Evolutionary conservation across 2,329 filamentous ascomycete species (phyloP).

Genomic region (Pseudogymnoascus sp.): DNA sequence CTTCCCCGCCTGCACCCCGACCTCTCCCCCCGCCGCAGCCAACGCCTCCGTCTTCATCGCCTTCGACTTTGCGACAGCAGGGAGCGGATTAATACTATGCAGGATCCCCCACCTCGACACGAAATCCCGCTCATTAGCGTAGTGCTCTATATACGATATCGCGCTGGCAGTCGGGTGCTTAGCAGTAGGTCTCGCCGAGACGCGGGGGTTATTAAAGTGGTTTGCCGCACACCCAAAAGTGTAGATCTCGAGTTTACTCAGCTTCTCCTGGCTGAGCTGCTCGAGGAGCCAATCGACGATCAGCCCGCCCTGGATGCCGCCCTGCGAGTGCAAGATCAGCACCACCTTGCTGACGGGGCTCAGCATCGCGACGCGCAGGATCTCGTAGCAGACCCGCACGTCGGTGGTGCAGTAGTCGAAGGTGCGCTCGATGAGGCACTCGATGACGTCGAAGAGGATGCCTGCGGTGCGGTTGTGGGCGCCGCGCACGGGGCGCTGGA

Average conservation of each 20-base stretch:
- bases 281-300: slow-evolving; percentile 70
- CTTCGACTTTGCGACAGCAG: background rate
- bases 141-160: slow-evolving; percentile 71
- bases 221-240: slow-evolving; percentile 74
- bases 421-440: slow-evolving; percentile 70
- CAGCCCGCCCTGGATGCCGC: slow-evolving; percentile 63
- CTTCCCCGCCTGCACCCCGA: slow-evolving; percentile 28
- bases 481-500: slow-evolving; percentile 60
- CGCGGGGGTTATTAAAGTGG: slow-evolving; percentile 71
- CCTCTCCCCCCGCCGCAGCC: slow-evolving; percentile 30
- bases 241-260: slow-evolving; percentile 64
- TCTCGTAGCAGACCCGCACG: slow-evolving; percentile 51
- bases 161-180: slow-evolving; percentile 37
- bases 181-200: slow-evolving; percentile 30
- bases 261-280: slow-evolving; percentile 56
- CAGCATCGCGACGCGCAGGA: slow-evolving; percentile 56
- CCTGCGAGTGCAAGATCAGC: slow-evolving; percentile 69
- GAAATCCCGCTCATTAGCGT: slow-evolving; percentile 65
- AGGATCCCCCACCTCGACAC: slow-evolving; percentile 68
- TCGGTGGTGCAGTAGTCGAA: slow-evolving; percentile 64
- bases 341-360: slow-evolving; percentile 54
- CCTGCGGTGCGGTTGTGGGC: slow-evolving; percentile 68
- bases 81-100: slow-evolving; percentile 43
- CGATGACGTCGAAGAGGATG: slow-evolving; percentile 66
- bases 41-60: background rate